Base-by-base conservation (phyloP, 768 basidiomycete genomes). In the Lactifluus piperatus region DNA sequence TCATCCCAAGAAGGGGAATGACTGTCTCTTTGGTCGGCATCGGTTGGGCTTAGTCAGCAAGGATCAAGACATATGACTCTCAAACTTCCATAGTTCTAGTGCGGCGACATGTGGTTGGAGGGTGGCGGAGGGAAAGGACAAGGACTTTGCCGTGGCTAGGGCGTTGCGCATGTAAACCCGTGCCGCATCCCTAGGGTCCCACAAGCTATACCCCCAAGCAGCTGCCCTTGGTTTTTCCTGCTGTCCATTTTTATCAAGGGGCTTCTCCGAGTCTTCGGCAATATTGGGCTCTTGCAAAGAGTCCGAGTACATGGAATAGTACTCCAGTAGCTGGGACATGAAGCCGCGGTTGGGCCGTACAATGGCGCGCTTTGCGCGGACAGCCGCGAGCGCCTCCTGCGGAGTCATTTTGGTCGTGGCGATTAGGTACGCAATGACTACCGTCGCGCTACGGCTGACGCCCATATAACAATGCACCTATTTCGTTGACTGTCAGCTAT, bases 381-480 rank as follows among this genome's bases (percentile, higher is more conserved):
- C 62, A 27, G 58, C 53, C 29, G 46, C 51, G 30, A 71, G 60
- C 4, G 72, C 71, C 45, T 67, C 62, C 26, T 51, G 65, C 27
- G 67, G 60, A 1, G 70, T 62, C 68, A 71, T 71, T 5, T 34
- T 30, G 13, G 51, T 60, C 26, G 67, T 60, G 7, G 64, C 69
- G 60, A 73, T 67, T 34, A 72, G 73, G 71, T 88, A 91, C 54
- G 86, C 89, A 62, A 84, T 83, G 4, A 90, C 82, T 27, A 89
- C 79, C 5, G 86, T 88, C 0, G 88, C 79, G 44, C 85, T 87
- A 24, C 89, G 79, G 65, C 85, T 87, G 58, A 89, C 78, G 43
- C 89, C 89, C 70, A 83, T 81, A 41, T 82, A 70, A 68, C 89
- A 91, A 69, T 91, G 89, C 13, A 91, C 85, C 86, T 88, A 27